Evolutionary conservation across 208 protist genomes (phyloP).

Genomic region (Phytomonas serpens): DNA sequence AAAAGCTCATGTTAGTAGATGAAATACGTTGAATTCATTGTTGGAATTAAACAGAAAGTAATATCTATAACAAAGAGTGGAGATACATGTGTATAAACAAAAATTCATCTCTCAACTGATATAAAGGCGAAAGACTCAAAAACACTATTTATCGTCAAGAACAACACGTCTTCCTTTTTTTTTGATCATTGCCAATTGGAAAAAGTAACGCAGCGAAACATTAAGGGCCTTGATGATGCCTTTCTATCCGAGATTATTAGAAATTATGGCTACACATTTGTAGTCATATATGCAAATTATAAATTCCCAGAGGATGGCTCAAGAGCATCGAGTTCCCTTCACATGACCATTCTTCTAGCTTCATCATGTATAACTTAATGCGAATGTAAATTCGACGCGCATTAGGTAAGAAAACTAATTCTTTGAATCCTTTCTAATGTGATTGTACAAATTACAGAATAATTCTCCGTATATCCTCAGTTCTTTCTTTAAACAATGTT

Average conservation of each 20-base stretch:
- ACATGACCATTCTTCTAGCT: neutral
- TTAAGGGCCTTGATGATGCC: neutral
- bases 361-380: neutral
- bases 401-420: slow-evolving; percentile 9
- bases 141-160: neutral
- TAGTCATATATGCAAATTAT: neutral
- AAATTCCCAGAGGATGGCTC: neutral
- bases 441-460: neutral
- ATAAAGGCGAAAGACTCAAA: neutral
- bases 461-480: neutral
- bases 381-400: neutral
- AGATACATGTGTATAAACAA: slow-evolving; percentile 8
- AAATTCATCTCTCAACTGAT: neutral
- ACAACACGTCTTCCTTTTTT: neutral
- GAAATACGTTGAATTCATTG: neutral
- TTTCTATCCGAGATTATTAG: neutral
- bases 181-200: slow-evolving; percentile 10
- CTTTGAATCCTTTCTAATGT: neutral
- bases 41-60: neutral
- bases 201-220: slow-evolving; percentile 6
- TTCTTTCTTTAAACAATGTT: neutral
- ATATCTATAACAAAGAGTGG: neutral
- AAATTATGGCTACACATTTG: neutral
- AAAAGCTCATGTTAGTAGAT: neutral
- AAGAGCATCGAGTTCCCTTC: neutral